Base-by-base conservation (phyloP, 306 rosid species). In the Casuarina equisetifolia region DNA sequence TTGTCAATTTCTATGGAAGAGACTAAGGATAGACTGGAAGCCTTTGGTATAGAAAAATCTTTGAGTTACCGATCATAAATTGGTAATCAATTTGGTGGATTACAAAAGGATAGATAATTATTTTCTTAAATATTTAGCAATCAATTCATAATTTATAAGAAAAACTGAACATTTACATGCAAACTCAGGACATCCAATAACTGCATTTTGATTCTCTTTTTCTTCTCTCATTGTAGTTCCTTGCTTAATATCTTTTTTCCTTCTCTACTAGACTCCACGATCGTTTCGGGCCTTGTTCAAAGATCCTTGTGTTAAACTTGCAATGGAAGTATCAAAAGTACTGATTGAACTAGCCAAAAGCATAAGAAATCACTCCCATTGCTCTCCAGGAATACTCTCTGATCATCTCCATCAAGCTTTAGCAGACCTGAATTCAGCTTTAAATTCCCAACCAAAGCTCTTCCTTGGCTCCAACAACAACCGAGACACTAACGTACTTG, bases 341-440 rank as follows among this genome's bases (percentile, higher is more conserved):
- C 82, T 92, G 19, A 86, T 76, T 64, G 97, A 92, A 86, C 97
- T 95, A 35, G 86, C 93, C 59, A 83, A 80, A 81, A 92, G 97
- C 89, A 85, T 92, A 75, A 88, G 84, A 64, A 84, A 84, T 10
- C 93, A 92, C 6, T 89, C 96, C 19, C 97, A 95, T 52, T 92
- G 96, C 89, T 92, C 99, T 1, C 97, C 96, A 0, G 99, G 88
- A 80, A 90, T 95, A 64, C 97, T 95, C 74, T 92, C 97, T 0
- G 97, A 95, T 71, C 97, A 91, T 84, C 99, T 95, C 51, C 92
- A 95, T 25, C 92, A 95, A 78, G 99, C 99, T 58, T 57, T 95
- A 46, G 89, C 88, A 67, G 99, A 95, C 80, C 91, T 95, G 5
- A 91, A 92, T 89, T 81, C 77, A 3, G 97, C 99, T 69, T 87